A percentile compares a stretch with the other conserved stretches of the same genome.
These are phyloP conservation scores for Aspergillus sojae DNA, from an alignment of 2,329 filamentous ascomycete species.

Conservation along the genomic window DNA sequence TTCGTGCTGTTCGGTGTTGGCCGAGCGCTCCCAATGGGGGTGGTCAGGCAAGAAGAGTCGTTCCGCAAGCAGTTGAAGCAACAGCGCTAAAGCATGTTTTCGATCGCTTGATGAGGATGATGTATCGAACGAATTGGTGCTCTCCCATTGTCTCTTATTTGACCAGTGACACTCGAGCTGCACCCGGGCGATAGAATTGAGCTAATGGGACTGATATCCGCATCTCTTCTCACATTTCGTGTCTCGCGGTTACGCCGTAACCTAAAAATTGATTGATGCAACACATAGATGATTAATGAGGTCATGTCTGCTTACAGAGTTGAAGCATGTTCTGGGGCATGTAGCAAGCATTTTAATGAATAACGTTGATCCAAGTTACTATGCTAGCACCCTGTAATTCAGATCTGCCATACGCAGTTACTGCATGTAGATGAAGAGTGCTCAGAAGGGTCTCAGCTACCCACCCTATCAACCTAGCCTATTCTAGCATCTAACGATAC, in stretches of 20 bases:
- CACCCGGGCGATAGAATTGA: too few relatives aligned
- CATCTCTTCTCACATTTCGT: too few relatives aligned
- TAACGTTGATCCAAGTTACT: background rate
- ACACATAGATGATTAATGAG: background rate
- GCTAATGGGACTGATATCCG: too few relatives aligned
- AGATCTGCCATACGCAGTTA: background rate
- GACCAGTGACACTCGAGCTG: too few relatives aligned
- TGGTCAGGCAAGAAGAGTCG: slow-evolving; percentile 67
- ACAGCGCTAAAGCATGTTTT: slow-evolving; percentile 22
- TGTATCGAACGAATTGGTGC: too few relatives aligned
- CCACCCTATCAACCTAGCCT: too few relatives aligned
- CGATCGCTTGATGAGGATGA: too few relatives aligned
- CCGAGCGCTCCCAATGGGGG: slow-evolving; percentile 62
- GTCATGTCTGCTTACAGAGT: background rate
- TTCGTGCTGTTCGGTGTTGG: slow-evolving; percentile 82
- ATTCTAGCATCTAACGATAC: too few relatives aligned
- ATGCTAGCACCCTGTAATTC: background rate
- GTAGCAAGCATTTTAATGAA: background rate
- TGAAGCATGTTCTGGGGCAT: background rate
- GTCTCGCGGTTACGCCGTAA: too few relatives aligned
- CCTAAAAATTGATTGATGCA: background rate
- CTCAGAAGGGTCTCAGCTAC: background rate
- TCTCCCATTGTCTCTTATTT: background rate
- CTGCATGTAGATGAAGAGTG: background rate
- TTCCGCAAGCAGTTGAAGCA: slow-evolving; percentile 32